A percentile compares a stretch with the other conserved stretches of the same genome.
Evolutionary conservation across 2,329 filamentous ascomycete genomes (phyloP).

Genomic region (Hymenotorrendiella dingleyae): DNA sequence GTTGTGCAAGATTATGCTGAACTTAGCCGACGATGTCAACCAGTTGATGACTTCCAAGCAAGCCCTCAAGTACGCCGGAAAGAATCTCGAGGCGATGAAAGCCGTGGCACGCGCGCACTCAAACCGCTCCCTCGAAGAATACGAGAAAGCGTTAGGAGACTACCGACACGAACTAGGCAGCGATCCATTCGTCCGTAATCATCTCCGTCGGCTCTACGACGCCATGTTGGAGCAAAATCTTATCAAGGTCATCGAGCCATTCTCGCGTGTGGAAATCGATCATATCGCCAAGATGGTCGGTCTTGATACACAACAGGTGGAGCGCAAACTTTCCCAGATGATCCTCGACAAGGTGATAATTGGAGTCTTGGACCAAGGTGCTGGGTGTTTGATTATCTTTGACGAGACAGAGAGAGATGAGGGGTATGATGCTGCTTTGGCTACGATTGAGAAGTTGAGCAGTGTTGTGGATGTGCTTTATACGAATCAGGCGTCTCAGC

Average conservation of each 20-base stretch:
- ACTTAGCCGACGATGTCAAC: conserved; percentile 93
- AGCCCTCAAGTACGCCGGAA: conserved; percentile 90
- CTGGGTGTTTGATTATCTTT: conserved; percentile 94
- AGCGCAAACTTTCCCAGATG: conserved; percentile 98
- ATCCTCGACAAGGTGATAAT: conserved; percentile 99
- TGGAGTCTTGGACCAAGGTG: conserved; percentile 92
- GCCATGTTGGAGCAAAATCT: conserved; percentile 99
- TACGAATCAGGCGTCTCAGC: conserved; percentile 90
- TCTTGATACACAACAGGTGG: conserved; percentile 90
- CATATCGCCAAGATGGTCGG: conserved; percentile 98
- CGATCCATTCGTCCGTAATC: conserved; percentile 94
- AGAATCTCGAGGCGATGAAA: conserved; percentile 98
- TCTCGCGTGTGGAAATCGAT: conserved; percentile 91
- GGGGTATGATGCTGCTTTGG: conserved; percentile 87
- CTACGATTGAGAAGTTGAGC: conserved; percentile 94
- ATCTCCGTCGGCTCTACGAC: conserved; percentile 92
- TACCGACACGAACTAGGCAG: conserved; percentile 92
- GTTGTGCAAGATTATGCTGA: conserved; percentile 99
- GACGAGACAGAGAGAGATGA: conserved; percentile 92
- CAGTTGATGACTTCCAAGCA: conserved; percentile 93
- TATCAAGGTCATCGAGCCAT: conserved; percentile 99
- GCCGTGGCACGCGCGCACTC: conserved; percentile 92
- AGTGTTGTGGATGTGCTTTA: conserved; percentile 97
- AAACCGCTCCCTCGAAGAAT: conserved; percentile 93
- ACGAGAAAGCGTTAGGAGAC: conserved; percentile 83